Evolutionary conservation across 2,329 filamentous ascomycete species (phyloP).

Genomic region (Phyllosticta paracitricarpa): DNA sequence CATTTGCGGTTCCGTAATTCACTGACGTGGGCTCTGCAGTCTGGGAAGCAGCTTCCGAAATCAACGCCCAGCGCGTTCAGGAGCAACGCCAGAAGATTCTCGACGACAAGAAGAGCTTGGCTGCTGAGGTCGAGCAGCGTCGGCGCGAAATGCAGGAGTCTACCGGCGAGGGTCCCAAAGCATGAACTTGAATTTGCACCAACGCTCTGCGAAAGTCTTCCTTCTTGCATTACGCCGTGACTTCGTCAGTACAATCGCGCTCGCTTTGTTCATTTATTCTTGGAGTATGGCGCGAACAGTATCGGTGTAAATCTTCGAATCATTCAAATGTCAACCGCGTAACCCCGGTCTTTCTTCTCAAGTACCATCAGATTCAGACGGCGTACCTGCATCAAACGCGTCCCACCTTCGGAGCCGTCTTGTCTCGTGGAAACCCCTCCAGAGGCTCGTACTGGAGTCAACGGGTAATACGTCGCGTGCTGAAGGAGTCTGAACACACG

Average conservation of each 20-base stretch:
- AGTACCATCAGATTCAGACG: not conserved
- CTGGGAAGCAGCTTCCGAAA: conserved; percentile 12
- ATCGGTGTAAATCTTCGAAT: not conserved
- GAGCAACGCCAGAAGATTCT: conserved; percentile 19
- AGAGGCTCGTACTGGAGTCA: not conserved
- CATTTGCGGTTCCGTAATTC: not conserved
- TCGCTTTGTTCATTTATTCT: not conserved
- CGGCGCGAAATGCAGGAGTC: conserved; percentile 21
- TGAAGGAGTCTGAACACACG: not conserved
- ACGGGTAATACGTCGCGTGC: not conserved
- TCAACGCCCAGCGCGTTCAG: conserved; percentile 1
- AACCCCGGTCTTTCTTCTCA: not conserved
- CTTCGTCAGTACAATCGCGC: not conserved
- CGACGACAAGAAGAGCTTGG: conserved; percentile 22
- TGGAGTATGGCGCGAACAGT: not conserved
- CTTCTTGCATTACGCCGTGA: not conserved
- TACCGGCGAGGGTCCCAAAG: not conserved
- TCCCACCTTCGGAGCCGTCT: not conserved
- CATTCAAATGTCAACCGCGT: not conserved
- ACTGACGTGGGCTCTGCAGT: conserved; percentile 3
- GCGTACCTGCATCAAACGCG: not conserved
- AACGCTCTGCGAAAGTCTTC: not conserved
- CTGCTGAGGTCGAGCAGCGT: conserved; percentile 23
- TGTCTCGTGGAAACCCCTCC: not conserved
- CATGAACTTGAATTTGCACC: not conserved